These are phyloP conservation scores for Fusarium palustre DNA, from an alignment of 2,329 filamentous ascomycete genomes.

Conservation along the genomic window DNA sequence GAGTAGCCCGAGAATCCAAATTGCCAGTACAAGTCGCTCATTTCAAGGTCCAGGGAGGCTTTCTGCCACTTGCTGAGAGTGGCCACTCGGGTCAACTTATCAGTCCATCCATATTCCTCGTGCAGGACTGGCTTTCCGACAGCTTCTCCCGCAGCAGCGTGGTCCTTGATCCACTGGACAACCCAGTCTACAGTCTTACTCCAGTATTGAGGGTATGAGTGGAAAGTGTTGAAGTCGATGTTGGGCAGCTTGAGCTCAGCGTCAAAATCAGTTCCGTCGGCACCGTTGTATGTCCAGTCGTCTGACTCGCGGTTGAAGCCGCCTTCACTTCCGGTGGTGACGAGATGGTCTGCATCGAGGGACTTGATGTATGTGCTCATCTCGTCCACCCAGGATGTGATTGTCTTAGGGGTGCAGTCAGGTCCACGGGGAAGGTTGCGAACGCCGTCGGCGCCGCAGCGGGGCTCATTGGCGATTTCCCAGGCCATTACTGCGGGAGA, in stretches of 20 bases:
- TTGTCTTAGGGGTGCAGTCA: slow-evolving; percentile 55
- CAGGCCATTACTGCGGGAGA: slow-evolving; percentile 73
- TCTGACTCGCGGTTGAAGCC: slow-evolving; percentile 61
- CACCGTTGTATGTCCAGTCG: slow-evolving; percentile 60
- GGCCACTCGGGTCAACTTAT: slow-evolving; percentile 58
- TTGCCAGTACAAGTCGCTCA: slow-evolving; percentile 69
- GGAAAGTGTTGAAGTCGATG: slow-evolving; percentile 67
- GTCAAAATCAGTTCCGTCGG: slow-evolving; percentile 66
- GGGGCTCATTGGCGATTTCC: slow-evolving; percentile 74
- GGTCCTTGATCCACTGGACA: slow-evolving; percentile 66
- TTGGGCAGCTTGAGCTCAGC: slow-evolving; percentile 58
- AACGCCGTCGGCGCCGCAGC: slow-evolving; percentile 59
- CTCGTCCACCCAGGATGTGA: slow-evolving; percentile 64
- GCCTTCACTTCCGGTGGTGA: slow-evolving; percentile 69
- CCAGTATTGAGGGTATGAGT: slow-evolving; percentile 69
- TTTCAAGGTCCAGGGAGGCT: slow-evolving; percentile 59
- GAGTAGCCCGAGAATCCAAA: slow-evolving; percentile 64
- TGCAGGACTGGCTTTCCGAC: slow-evolving; percentile 61
- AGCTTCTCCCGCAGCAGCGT: slow-evolving; percentile 55
- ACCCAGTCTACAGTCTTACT: slow-evolving; percentile 64
- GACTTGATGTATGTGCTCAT: slow-evolving; percentile 67
- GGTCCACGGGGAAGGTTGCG: slow-evolving; percentile 59
- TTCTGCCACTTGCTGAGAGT: slow-evolving; percentile 63
- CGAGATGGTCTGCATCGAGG: slow-evolving; percentile 63
- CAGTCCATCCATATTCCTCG: slow-evolving; percentile 56